phyloP scores from a whole-genome alignment of 306 rosid species.

The Medicago lupulina region DNA sequence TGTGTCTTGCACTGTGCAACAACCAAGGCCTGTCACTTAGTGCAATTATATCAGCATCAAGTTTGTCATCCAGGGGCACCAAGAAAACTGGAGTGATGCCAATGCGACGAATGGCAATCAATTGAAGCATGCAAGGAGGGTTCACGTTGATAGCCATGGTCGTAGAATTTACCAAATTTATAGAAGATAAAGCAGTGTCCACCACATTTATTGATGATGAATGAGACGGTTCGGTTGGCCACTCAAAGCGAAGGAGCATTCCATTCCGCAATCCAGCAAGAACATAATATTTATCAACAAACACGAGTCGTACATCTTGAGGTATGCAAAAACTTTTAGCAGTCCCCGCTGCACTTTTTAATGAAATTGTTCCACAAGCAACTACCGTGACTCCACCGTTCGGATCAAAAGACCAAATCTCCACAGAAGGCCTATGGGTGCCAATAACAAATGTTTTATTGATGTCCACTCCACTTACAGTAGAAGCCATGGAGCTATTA shows the following conservation, averaged over 20 bases:
- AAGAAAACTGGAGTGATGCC: conserved; percentile 97
- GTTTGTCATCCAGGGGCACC: conserved; percentile 80
- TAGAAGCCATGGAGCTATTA: conserved; percentile 48
- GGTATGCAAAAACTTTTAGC: conserved; percentile 89
- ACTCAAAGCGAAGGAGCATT: conserved; percentile 93
- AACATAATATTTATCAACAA: conserved; percentile 73
- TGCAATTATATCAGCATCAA: conserved; percentile 87
- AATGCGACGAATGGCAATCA: conserved; percentile 89
- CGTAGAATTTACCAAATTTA: conserved; percentile 52
- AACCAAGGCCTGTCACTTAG: conserved; percentile 97
- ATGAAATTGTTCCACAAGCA: conserved; percentile 81
- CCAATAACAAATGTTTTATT: conserved; percentile 78
- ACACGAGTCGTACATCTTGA: conserved; percentile 92
- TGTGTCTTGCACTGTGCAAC: conserved; percentile 90
- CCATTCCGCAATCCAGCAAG: conserved; percentile 95
- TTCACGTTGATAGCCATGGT: conserved; percentile 48
- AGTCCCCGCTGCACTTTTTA: conserved; percentile 69
- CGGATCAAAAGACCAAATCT: conserved; percentile 61
- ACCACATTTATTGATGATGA: conserved; percentile 49
- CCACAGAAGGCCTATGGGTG: conserved; percentile 92
- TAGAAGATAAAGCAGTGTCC: conserved; percentile 54
- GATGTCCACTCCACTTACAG: conserved; percentile 57
- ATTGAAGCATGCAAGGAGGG: conserved; percentile 66
- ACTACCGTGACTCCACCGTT: conserved; percentile 62
- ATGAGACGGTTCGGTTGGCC: conserved; percentile 66